Percentiles rank a stretch among this genome's conserved stretches.
phyloP scores from a whole-genome alignment of 129 eudicot species.

The Deinandra increscens region DNA sequence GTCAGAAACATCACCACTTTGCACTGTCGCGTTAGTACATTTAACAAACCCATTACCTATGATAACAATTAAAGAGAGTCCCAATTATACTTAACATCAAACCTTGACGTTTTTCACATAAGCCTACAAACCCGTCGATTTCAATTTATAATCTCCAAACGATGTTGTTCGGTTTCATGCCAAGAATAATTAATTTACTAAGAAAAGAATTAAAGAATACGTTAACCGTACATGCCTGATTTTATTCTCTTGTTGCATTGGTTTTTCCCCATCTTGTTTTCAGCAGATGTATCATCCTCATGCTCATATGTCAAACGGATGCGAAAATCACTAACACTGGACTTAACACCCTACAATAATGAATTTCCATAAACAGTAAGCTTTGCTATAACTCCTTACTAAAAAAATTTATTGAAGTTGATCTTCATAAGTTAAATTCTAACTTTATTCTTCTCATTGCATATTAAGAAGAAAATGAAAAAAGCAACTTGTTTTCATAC shows the following conservation, averaged over 20 bases:
- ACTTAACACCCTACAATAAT: constrained; percentile 78
- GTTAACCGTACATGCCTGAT: constrained; percentile 53
- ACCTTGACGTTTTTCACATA: not conserved
- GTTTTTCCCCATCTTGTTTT: constrained; percentile 35
- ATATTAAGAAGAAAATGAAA: not conserved
- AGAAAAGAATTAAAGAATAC: constrained; percentile 8
- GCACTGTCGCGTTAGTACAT: constrained; percentile 32
- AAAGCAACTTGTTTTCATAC: not conserved
- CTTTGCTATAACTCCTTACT: constrained; percentile 10
- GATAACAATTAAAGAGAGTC: not conserved
- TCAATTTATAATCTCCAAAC: not conserved
- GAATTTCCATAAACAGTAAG: constrained; percentile 25
- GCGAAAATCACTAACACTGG: constrained; percentile 58
- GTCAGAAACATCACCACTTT: constrained; percentile 28
- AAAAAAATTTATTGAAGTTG: constrained; percentile 3
- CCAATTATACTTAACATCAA: too few species aligned
- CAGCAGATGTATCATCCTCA: constrained; percentile 36
- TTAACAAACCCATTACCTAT: constrained; percentile 31
- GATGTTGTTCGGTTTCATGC: not conserved
- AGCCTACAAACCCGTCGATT: not conserved
- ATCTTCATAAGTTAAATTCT: not conserved
- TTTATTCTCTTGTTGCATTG: constrained; percentile 68
- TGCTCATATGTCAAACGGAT: constrained; percentile 67
- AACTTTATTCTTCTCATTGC: not conserved
- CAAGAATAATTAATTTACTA: not conserved